Conservation (phyloP, 2,329 filamentous ascomycete species). For the Juglanconis juglandina region DNA sequence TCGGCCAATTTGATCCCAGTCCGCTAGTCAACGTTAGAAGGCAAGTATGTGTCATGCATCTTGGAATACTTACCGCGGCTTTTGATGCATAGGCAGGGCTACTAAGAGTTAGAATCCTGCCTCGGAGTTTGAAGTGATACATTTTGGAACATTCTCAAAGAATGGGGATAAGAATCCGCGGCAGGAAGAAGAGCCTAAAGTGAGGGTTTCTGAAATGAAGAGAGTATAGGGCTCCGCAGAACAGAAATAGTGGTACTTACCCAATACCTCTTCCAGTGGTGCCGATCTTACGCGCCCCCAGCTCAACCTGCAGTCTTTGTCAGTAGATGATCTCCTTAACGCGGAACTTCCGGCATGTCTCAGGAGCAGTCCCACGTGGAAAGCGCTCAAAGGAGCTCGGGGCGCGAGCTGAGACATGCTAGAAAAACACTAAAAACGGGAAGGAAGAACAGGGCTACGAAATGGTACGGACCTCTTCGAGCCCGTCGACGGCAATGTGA, state of each 20-base stretch:
- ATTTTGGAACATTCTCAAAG: not conserved
- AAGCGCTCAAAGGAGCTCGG: not conserved
- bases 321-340: not conserved
- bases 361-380: not conserved
- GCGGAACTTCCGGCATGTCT: too few species aligned
- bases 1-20: conserved; percentile 65
- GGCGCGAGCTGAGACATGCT: too few species aligned
- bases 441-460: not conserved
- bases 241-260: too few species aligned
- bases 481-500: conserved; percentile 62
- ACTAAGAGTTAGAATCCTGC: conserved; percentile 15
- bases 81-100: conserved; percentile 26
- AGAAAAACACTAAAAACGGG: too few species aligned
- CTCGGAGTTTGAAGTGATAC: too few species aligned
- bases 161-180: too few species aligned
- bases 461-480: conserved; percentile 50
- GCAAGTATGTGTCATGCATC: not conserved
- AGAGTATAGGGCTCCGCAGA: too few species aligned
- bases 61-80: conserved; percentile 23
- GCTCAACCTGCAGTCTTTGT: conserved; percentile 26
- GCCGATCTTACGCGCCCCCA: conserved; percentile 38
- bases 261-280: conserved; percentile 32
- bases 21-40: conserved; percentile 28
- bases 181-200: too few species aligned
- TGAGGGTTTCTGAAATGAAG: too few species aligned